Evolutionary conservation across 2,329 filamentous ascomycete species (phyloP).

Genomic region (Ascochyta fabae): DNA sequence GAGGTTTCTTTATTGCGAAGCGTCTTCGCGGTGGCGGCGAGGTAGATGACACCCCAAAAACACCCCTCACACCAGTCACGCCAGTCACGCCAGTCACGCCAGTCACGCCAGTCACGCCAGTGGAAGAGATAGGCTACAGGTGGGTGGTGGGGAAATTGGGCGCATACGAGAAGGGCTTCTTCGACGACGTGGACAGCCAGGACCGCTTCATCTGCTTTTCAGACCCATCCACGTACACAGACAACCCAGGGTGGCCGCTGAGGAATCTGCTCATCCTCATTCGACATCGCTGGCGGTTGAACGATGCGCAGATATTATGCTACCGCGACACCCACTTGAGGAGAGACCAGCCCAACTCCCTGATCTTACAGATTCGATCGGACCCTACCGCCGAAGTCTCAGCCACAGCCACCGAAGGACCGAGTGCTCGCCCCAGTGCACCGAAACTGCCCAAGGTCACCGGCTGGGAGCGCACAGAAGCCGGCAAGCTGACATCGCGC

Average conservation of each 20-base stretch:
- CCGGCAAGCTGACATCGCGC: conserved; percentile 78
- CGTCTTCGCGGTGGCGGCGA: conserved; percentile 58
- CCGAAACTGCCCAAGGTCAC: conserved; percentile 83
- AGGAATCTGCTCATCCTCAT: conserved; percentile 87
- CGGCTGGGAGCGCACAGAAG: conserved; percentile 88
- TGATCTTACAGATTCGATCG: conserved; percentile 65
- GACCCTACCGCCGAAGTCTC: conserved; percentile 23
- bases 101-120: conserved; percentile 56
- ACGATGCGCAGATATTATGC: conserved; percentile 82
- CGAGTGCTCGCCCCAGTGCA: conserved; percentile 30
- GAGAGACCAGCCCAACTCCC: conserved; percentile 80
- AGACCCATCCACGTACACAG: conserved; percentile 88
- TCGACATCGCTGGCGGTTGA: conserved; percentile 78
- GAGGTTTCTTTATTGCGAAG: conserved; percentile 96
- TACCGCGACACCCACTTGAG: conserved; percentile 83
- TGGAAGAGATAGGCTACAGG: conserved; percentile 66
- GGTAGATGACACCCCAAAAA: conserved; percentile 48
- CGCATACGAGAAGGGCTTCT: conserved; percentile 86
- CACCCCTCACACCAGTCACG: conserved; percentile 57
- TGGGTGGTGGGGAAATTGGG: conserved; percentile 82
- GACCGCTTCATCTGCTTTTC: conserved; percentile 87
- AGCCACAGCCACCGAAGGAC: conserved; percentile 10
- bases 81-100: conserved; percentile 59
- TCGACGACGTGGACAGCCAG: conserved; percentile 71
- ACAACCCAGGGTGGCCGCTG: conserved; percentile 90